Evolutionary conservation across 139 green algal genomes (phyloP).

Genomic region (Pseudopediastrum boryanum): DNA sequence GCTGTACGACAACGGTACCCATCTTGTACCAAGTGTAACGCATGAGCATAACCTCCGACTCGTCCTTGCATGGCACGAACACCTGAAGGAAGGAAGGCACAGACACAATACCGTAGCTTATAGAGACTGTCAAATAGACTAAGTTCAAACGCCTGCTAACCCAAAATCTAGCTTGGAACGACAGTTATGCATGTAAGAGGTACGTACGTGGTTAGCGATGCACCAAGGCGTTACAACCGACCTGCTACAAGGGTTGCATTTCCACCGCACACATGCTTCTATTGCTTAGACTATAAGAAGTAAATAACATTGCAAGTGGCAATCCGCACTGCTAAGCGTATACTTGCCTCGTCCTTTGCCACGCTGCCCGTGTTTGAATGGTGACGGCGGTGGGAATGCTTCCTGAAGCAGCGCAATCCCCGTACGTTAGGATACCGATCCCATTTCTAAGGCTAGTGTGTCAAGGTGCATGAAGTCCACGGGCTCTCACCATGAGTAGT

Average conservation of each 20-base stretch:
- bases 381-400: conserved; percentile 90
- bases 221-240: no score
- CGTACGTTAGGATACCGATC: background rate
- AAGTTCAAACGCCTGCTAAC: no score
- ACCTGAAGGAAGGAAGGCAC: conserved; percentile 52
- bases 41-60: conserved; percentile 5
- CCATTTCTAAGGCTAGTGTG: background rate
- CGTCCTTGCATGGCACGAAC: conserved; percentile 70
- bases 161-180: no score
- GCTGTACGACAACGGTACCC: conserved; percentile 58
- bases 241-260: no score
- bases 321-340: no score
- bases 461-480: background rate
- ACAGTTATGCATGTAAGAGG: no score
- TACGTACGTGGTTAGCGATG: no score
- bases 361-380: conserved; percentile 86
- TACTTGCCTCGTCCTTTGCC: conserved; percentile 84
- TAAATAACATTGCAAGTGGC: no score
- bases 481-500: conserved; percentile 77
- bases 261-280: no score
- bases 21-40: conserved; percentile 47
- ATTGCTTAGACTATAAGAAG: no score
- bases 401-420: conserved; percentile 61
- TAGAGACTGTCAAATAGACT: no score
- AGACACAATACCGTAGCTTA: no score